These are phyloP conservation scores for Remersonia thermophila DNA, from an alignment of 2,329 filamentous ascomycete species.

Conservation along the genomic window DNA sequence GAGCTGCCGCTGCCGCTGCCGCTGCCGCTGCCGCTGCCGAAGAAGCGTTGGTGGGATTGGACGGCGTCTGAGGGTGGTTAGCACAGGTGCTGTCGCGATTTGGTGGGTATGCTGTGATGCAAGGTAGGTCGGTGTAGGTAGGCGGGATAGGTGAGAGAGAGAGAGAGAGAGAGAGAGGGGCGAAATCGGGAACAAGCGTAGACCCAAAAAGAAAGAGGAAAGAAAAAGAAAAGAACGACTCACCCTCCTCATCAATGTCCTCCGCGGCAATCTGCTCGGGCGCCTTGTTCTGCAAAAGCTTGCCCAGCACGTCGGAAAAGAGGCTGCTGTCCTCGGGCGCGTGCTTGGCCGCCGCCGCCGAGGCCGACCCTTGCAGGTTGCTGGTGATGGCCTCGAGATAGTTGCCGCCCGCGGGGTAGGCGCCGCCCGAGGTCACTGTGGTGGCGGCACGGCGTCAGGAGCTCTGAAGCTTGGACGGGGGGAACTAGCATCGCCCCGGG, in stretches of 20 bases:
- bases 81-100: neutral
- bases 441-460: neutral
- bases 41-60: slow-evolving; percentile 63
- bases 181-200: no score
- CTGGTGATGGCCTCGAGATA: slow-evolving; percentile 29
- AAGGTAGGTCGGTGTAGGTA: no score
- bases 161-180: no score
- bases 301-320: slow-evolving; percentile 36
- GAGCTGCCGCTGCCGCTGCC: no score
- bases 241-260: slow-evolving; percentile 38
- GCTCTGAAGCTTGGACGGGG: no score
- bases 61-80: slow-evolving; percentile 54
- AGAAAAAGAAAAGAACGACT: no score
- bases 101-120: neutral
- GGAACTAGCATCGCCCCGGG: no score
- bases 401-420: slow-evolving; percentile 21
- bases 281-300: slow-evolving; percentile 37
- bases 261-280: slow-evolving; percentile 32
- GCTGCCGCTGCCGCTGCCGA: no score
- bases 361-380: slow-evolving; percentile 34
- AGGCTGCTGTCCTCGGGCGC: slow-evolving; percentile 33
- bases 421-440: slow-evolving; percentile 23
- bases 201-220: no score
- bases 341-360: slow-evolving; percentile 31
- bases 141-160: no score